These are phyloP conservation scores for Actinomortierella ambigua DNA, from an alignment of 371 early-diverging fungal genomes.

Conservation along the genomic window DNA sequence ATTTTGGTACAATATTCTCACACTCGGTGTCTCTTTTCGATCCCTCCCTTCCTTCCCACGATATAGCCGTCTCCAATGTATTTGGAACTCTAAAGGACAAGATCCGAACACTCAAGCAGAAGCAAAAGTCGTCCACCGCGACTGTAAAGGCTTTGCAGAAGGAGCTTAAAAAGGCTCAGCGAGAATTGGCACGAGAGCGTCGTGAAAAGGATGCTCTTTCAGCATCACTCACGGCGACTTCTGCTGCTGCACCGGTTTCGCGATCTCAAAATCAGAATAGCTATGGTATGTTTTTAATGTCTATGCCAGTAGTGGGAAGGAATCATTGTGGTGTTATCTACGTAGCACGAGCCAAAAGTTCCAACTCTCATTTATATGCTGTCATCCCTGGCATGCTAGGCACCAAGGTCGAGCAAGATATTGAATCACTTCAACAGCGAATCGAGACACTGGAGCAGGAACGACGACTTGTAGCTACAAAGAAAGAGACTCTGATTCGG, in stretches of 20 bases:
- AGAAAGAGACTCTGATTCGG: conserved; percentile 8
- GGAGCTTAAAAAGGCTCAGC: conserved; percentile 14
- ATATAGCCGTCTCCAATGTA: conserved; percentile 21
- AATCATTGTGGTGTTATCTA: no score
- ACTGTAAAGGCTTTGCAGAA: conserved; percentile 13
- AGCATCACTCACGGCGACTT: not conserved
- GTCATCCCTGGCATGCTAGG: no score
- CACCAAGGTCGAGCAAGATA: conserved; percentile 4
- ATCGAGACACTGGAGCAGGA: conserved; percentile 12
- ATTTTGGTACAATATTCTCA: not conserved
- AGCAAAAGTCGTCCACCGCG: conserved; percentile 11
- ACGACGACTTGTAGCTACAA: conserved; percentile 6
- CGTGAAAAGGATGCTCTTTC: conserved; percentile 22
- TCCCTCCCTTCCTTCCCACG: not conserved
- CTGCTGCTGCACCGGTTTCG: not conserved
- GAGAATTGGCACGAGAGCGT: conserved; percentile 12
- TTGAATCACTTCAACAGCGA: conserved; percentile 10
- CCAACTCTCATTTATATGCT: no score
- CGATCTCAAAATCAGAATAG: conserved; percentile 1
- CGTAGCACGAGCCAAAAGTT: no score
- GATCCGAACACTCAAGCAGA: conserved; percentile 23
- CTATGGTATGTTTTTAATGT: not conserved
- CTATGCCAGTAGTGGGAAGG: conserved; percentile 20
- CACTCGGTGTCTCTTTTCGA: not conserved
- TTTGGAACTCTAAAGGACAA: conserved; percentile 24